phyloP scores from a whole-genome alignment of 2,329 filamentous ascomycete species.

The Fusarium albosuccineum region DNA sequence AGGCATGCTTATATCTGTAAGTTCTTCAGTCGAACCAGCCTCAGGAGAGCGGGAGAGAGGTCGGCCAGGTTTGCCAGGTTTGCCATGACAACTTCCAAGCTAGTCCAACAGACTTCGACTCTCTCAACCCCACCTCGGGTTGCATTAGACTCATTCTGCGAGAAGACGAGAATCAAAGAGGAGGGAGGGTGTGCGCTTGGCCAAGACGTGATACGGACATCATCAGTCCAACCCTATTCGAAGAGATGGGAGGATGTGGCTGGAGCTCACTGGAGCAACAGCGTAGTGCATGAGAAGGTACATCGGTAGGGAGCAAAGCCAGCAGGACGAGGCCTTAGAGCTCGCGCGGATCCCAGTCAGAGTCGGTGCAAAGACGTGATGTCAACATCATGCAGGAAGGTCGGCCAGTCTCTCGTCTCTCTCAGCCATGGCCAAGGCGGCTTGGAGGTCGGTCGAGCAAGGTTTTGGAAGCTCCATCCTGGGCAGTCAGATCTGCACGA shows the following conservation, averaged over 20 bases:
- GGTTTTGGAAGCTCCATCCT: constrained; percentile 37
- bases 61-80: constrained; percentile 27
- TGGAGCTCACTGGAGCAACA: constrained; percentile 47
- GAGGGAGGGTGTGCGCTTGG: constrained; percentile 40
- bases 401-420: constrained; percentile 31
- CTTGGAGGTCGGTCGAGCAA: constrained; percentile 33
- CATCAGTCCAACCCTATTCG: constrained; percentile 37
- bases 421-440: constrained; percentile 28
- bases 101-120: constrained; percentile 30
- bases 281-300: constrained; percentile 32
- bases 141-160: constrained; percentile 41
- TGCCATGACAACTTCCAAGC: constrained; percentile 39
- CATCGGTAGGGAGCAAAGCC: constrained; percentile 25
- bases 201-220: constrained; percentile 44
- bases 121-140: constrained; percentile 37
- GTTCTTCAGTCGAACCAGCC: constrained; percentile 11
- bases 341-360: constrained; percentile 12
- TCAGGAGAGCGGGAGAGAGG: constrained; percentile 14
- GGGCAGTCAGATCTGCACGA: constrained; percentile 36
- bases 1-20: constrained; percentile 43
- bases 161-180: constrained; percentile 39
- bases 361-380: constrained; percentile 30
- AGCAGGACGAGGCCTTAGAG: constrained; percentile 22
- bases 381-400: constrained; percentile 45
- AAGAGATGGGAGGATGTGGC: constrained; percentile 43